Evolutionary conservation across 169 alveolate species (phyloP), one percentile per base, ranked within the genome.

Genomic region (Plasmodium coatneyi): DNA sequence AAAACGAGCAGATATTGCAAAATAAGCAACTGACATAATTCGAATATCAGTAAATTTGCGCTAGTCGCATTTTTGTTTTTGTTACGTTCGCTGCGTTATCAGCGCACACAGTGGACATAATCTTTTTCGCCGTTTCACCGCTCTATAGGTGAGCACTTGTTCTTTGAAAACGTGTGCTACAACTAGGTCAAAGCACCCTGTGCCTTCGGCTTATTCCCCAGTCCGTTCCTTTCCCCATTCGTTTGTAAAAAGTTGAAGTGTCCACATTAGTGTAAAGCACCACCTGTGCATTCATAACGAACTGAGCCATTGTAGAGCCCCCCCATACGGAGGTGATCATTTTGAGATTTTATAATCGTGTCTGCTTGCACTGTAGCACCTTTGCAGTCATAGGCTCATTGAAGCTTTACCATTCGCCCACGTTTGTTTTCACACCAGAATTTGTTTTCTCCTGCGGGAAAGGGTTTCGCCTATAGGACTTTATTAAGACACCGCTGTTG

Each of bases 141-240:
- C 28, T 25, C 54, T 43, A 60, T 22, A 2, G 30, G n/a, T 79
- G 70, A 41, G 54, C n/a, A 79, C 49, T 79, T 14, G 28, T 79
- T 79, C 10, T 80, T 39, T n/a, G 39, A 28, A 60, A 52, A 43
- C 9, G 6, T 28, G 78, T 52, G 78, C 7, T 25, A 49, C 52
- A 84, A 46, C 80, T 84, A 84, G 84, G 70, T 72, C 84, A 46
- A 84, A 72, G 84, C 16, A 84, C 70, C 72, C 39, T 79, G 30
- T 36, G 74, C 79, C 60, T 74, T 28, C 9, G 3, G 54, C 28
- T 19, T 84, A 12, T 36, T 56, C 32, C 14, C 70, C 14, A 10
- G 12, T 81, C 22, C 34, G 25, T 0, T 19, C 30, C 52, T 80
- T 80, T 81, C 4, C 46, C 22, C 34, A 1, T 5, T 81, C 19